Conservation (phyloP, 352 stramenopile genomes). For the Saprolegnia parasitica region DNA sequence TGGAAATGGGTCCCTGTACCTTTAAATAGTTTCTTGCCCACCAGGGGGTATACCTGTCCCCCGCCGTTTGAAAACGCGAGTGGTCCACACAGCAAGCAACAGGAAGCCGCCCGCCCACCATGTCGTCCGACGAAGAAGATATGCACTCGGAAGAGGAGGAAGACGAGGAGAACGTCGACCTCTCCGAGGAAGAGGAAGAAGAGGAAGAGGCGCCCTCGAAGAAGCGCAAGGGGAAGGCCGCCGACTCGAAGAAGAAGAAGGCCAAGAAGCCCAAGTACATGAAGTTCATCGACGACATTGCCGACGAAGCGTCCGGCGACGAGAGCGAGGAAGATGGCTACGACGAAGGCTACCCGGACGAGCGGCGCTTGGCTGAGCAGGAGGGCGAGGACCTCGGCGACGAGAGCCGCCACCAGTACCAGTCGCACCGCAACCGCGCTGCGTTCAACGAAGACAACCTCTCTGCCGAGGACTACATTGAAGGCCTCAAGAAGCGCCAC, state of each 20-base stretch:
- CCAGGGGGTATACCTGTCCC: background rate
- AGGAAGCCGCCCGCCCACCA: constrained; percentile 30
- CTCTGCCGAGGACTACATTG: constrained; percentile 79
- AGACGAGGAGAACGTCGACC: constrained; percentile 75
- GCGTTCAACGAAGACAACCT: constrained; percentile 68
- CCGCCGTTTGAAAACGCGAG: background rate
- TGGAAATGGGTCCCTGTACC: background rate
- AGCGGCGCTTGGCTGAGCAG: constrained; percentile 75
- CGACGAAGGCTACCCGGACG: constrained; percentile 71
- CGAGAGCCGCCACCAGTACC: constrained; percentile 52
- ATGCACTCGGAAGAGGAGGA: constrained; percentile 48
- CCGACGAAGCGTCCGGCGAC: constrained; percentile 76
- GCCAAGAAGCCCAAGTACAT: constrained; percentile 68
- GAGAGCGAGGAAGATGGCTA: constrained; percentile 85
- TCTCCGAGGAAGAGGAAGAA: constrained; percentile 72
- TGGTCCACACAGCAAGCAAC: constrained; percentile 9
- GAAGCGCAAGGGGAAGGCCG: constrained; percentile 58
- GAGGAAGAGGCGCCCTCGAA: constrained; percentile 53
- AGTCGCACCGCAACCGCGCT: constrained; percentile 59
- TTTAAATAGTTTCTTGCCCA: background rate
- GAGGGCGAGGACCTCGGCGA: constrained; percentile 43
- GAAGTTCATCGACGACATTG: constrained; percentile 88
- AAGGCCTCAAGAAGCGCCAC: constrained; percentile 84
- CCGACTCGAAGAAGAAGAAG: constrained; percentile 77
- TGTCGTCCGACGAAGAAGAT: constrained; percentile 87